Percentiles rank a stretch among this genome's conserved stretches.
These are phyloP conservation scores for Fomitopsis pulvina DNA, from an alignment of 768 basidiomycete species.

Conservation along the genomic window DNA sequence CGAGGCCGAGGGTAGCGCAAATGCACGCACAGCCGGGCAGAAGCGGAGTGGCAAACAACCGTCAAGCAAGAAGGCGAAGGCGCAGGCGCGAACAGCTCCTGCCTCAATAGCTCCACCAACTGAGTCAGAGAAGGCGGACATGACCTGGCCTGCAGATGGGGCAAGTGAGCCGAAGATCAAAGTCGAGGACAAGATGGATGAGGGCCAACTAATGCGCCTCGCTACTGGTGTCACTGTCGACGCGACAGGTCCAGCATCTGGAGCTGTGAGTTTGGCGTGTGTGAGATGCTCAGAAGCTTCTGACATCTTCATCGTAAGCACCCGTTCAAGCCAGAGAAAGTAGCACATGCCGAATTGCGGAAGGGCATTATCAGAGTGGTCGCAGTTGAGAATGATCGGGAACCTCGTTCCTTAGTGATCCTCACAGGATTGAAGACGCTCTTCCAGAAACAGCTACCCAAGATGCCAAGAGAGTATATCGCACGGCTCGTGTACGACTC, in stretches of 20 bases:
- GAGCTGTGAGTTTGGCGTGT: conserved; percentile 34
- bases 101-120: conserved; percentile 35
- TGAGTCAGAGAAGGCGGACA: conserved; percentile 30
- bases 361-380: conserved; percentile 78
- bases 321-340: conserved; percentile 60
- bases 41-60: conserved; percentile 46
- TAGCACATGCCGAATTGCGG: conserved; percentile 72
- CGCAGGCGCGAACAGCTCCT: conserved; percentile 53
- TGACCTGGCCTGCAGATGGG: conserved; percentile 36
- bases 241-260: conserved; percentile 38
- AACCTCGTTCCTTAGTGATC: conserved; percentile 73
- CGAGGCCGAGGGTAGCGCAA: conserved; percentile 8
- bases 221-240: conserved; percentile 80
- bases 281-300: not conserved
- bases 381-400: conserved; percentile 77
- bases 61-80: conserved; percentile 52
- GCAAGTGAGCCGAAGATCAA: conserved; percentile 49
- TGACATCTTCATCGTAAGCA: conserved; percentile 30
- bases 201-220: conserved; percentile 66
- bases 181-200: conserved; percentile 75
- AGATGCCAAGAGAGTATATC: conserved; percentile 99
- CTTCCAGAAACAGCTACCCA: conserved; percentile 95
- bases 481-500: conserved; percentile 89
- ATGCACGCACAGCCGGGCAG: conserved; percentile 28
- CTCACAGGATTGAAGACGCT: conserved; percentile 94